Percentiles rank a stretch among this genome's conserved stretches.
Evolutionary conservation across 257 asterid species (phyloP).

Genomic region (Linderniella brevidens): DNA sequence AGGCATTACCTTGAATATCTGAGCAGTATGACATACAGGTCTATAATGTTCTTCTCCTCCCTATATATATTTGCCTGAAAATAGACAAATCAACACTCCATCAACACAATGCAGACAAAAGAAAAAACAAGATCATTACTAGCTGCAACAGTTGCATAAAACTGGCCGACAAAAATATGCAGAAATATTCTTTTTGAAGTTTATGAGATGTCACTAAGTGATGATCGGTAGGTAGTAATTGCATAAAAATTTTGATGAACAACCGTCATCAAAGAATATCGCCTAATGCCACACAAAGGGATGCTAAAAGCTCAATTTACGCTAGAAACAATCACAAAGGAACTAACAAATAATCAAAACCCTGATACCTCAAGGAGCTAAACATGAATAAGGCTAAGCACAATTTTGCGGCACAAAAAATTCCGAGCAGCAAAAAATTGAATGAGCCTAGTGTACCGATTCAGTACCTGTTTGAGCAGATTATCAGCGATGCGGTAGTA

Average conservation of each 20-base stretch:
- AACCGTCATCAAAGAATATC: too few species aligned
- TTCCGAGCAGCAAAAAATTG: neutral
- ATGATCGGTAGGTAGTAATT: neutral
- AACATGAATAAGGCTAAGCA: neutral
- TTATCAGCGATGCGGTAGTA: constrained; percentile 80
- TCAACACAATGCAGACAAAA: neutral
- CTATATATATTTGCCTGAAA: constrained; percentile 57
- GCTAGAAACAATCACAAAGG: too few species aligned
- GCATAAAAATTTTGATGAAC: constrained; percentile 1
- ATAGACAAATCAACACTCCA: neutral
- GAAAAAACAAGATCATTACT: neutral
- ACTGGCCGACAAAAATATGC: too few species aligned
- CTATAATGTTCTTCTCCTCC: constrained; percentile 60
- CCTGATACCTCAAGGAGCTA: too few species aligned
- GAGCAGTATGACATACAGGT: constrained; percentile 58
- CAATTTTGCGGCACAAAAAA: neutral
- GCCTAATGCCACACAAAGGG: too few species aligned
- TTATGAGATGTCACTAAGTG: too few species aligned
- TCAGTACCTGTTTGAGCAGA: constrained; percentile 73
- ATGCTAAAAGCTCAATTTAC: too few species aligned
- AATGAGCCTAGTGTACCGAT: neutral
- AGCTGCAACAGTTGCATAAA: too few species aligned
- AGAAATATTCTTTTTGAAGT: too few species aligned
- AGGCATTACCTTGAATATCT: constrained; percentile 60
- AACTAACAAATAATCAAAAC: too few species aligned